phyloP scores from a whole-genome alignment of 2,329 filamentous ascomycete genomes.

The Emergomyces pasteurianus region DNA sequence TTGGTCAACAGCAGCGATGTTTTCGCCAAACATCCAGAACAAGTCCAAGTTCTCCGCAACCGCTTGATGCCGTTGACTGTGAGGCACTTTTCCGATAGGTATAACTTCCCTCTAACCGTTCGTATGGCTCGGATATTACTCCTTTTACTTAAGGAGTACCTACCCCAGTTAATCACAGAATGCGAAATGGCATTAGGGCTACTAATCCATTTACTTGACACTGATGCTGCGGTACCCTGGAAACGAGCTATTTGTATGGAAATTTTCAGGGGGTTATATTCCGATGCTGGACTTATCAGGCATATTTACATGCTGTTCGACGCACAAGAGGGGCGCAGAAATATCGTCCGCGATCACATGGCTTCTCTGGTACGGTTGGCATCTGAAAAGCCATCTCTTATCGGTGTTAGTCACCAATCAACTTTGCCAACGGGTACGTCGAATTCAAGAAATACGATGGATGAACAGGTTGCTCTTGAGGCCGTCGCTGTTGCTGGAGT shows the following conservation, averaged over 20 bases:
- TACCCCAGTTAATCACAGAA: slow-evolving; percentile 62
- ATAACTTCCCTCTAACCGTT: slow-evolving; percentile 70
- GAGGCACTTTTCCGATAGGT: slow-evolving; percentile 62
- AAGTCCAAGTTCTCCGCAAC: slow-evolving; percentile 63
- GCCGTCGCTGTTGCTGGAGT: slow-evolving; percentile 79
- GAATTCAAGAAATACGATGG: slow-evolving; percentile 44
- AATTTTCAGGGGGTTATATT: slow-evolving; percentile 73
- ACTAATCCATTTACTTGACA: slow-evolving; percentile 75
- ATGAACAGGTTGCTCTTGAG: slow-evolving; percentile 80
- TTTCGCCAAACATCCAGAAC: slow-evolving; percentile 67
- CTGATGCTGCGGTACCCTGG: slow-evolving; percentile 67
- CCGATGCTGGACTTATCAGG: slow-evolving; percentile 64
- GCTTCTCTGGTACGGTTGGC: slow-evolving; percentile 85
- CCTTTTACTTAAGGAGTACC: slow-evolving; percentile 65
- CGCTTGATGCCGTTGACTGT: slow-evolving; percentile 76
- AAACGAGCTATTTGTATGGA: slow-evolving; percentile 86
- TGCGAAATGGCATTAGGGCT: slow-evolving; percentile 73
- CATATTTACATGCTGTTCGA: slow-evolving; percentile 76
- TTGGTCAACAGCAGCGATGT: slow-evolving; percentile 73
- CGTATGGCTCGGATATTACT: slow-evolving; percentile 74
- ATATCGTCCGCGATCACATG: slow-evolving; percentile 69
- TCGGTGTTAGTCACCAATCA: slow-evolving; percentile 81
- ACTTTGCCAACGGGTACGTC: slow-evolving; percentile 59
- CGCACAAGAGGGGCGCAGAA: slow-evolving; percentile 55
- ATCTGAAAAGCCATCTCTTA: slow-evolving; percentile 77